Evolutionary conservation across 345 rosid genomes (phyloP).

Genomic region (Brassica napus): Da-Ae NC_063437.1:1026501-1027000

Average conservation of each 20-base stretch:
- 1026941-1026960: background rate
- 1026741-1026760: background rate
- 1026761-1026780: background rate
- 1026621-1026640: background rate
- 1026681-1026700: background rate
- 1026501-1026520: background rate
- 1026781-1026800: background rate
- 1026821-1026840: background rate
- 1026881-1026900: background rate
- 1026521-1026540: background rate
- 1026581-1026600: background rate
- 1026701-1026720: background rate
- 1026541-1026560: background rate
- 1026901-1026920: background rate
- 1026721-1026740: background rate
- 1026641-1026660: background rate
- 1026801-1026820: background rate
- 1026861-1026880: background rate
- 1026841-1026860: background rate
- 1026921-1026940: background rate
- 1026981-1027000: background rate
- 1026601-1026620: conserved; percentile 3
- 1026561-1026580: background rate
- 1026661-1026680: background rate
- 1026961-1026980: background rate